These are phyloP conservation scores for Phytophthora tubulina DNA, from an alignment of 352 stramenopile genomes.

Conservation along the genomic window DNA sequence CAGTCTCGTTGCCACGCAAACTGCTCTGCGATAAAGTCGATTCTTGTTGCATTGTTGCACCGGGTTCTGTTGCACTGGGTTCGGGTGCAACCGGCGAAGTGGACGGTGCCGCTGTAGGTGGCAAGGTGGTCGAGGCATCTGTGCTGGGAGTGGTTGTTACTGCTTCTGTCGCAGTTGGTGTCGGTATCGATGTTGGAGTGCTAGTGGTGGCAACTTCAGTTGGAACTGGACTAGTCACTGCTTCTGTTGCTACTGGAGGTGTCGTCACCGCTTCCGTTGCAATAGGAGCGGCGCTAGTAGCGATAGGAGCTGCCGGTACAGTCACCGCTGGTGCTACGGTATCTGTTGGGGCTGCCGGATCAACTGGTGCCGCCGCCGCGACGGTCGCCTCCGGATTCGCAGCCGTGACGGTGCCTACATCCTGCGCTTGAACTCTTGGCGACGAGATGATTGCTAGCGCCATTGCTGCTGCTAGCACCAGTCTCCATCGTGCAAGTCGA, in stretches of 20 bases:
- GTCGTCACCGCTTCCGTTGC: slow-evolving; percentile 15
- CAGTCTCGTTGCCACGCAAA: slow-evolving; percentile 6
- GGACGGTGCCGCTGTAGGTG: slow-evolving; percentile 14
- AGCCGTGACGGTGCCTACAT: slow-evolving; percentile 14
- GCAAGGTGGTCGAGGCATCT: slow-evolving; percentile 4
- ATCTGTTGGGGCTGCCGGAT: neutral
- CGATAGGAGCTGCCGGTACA: neutral
- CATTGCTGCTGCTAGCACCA: slow-evolving; percentile 19
- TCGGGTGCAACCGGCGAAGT: neutral
- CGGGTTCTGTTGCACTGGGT: slow-evolving; percentile 6
- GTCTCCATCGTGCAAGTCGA: slow-evolving; percentile 23
- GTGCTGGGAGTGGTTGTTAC: slow-evolving; percentile 5
- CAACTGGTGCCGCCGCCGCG: neutral
- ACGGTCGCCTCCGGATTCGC: slow-evolving; percentile 14
- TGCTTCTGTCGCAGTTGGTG: slow-evolving; percentile 10
- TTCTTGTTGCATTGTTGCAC: neutral
- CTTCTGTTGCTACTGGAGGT: slow-evolving; percentile 24
- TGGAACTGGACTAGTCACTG: slow-evolving; percentile 4
- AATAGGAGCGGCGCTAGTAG: slow-evolving; percentile 13
- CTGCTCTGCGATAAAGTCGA: slow-evolving; percentile 14
- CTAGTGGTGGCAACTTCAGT: slow-evolving; percentile 17
- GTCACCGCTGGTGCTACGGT: slow-evolving; percentile 5
- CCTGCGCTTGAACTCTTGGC: slow-evolving; percentile 25
- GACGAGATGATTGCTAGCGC: slow-evolving; percentile 20
- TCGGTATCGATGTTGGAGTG: neutral